Evolutionary conservation across 106 monocot species (phyloP).

Genomic region (Dendrobium officinale): DNA sequence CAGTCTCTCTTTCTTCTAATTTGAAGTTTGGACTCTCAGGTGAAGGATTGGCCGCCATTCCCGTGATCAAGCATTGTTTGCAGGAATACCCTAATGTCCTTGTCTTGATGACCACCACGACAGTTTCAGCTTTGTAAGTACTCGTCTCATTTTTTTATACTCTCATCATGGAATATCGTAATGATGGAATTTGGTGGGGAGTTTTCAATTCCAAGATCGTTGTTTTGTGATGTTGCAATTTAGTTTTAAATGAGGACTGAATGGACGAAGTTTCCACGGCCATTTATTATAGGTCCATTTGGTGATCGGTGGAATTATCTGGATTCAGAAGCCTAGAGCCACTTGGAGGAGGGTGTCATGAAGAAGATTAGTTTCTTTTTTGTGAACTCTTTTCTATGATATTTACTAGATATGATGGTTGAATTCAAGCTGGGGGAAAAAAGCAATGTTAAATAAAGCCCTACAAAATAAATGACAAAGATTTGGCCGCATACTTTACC

Average conservation of each 20-base stretch:
- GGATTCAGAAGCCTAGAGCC: not conserved
- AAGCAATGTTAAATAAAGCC: no score
- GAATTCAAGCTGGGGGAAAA: not conserved
- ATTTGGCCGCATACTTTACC: no score
- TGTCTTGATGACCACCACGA: slow-evolving; percentile 83
- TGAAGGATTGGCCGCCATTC: slow-evolving; percentile 81
- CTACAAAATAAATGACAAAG: no score
- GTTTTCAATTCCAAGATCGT: not conserved
- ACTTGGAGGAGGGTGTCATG: not conserved
- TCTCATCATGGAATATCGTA: not conserved
- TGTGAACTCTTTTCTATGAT: no score
- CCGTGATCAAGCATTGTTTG: slow-evolving; percentile 67
- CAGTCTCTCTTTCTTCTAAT: not conserved
- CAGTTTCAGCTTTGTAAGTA: slow-evolving; percentile 77
- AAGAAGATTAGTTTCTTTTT: no score
- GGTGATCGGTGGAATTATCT: not conserved
- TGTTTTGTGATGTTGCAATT: not conserved
- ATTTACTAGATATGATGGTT: not conserved
- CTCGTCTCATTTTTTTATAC: not conserved
- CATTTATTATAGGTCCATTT: not conserved
- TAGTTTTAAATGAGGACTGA: not conserved
- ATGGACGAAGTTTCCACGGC: not conserved
- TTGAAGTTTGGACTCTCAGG: slow-evolving; percentile 23
- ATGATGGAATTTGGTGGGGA: not conserved
- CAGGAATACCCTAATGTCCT: slow-evolving; percentile 20